These are phyloP conservation scores for Umbilicus rupestris DNA, from an alignment of 164 flowering plant species.

Conservation along the genomic window DNA sequence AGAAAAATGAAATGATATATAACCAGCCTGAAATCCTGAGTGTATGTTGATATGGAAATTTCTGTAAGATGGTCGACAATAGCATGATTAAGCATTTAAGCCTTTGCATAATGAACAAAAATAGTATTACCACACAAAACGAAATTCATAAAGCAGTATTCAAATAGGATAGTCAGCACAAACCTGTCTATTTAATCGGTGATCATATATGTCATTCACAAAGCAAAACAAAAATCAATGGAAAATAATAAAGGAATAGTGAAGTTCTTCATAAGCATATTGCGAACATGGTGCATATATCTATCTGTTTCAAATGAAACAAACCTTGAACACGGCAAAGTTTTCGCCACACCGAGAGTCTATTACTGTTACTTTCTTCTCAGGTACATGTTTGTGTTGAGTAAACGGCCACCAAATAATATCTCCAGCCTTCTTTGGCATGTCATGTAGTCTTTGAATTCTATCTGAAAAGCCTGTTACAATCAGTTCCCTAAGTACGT, in stretches of 20 bases:
- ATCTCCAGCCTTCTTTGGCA: slow-evolving; percentile 65
- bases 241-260: neutral
- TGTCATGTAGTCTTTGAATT: slow-evolving; percentile 41
- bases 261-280: neutral
- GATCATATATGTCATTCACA: neutral
- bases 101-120: too few species aligned
- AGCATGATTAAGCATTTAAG: too few species aligned
- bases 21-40: too few species aligned
- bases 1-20: too few species aligned
- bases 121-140: too few species aligned
- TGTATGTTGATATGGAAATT: too few species aligned
- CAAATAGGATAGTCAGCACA: neutral
- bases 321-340: slow-evolving; percentile 80
- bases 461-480: slow-evolving; percentile 42
- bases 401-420: slow-evolving; percentile 98
- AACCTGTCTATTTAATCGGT: neutral
- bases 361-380: slow-evolving; percentile 72
- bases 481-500: slow-evolving; percentile 54
- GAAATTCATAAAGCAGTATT: too few species aligned
- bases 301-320: neutral
- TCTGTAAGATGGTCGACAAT: too few species aligned
- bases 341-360: slow-evolving; percentile 97
- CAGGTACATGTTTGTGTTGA: slow-evolving; percentile 77
- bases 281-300: neutral
- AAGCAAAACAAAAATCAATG: neutral